Conservation (phyloP, 208 protist species). For the Herpetomonas samuelpessoai region DNA sequence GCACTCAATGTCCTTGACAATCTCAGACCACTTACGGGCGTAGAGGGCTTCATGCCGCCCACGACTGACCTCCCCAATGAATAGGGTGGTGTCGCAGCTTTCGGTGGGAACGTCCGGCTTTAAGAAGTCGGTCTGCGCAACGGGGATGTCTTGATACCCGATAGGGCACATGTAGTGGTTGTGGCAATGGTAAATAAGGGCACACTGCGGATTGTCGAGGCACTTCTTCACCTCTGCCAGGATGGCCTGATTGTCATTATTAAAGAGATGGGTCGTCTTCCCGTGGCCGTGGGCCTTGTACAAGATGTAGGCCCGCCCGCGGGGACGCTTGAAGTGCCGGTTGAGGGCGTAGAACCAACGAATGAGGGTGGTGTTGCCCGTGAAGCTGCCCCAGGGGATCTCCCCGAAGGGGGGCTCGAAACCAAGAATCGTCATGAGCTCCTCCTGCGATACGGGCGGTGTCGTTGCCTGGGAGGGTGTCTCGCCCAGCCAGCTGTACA, state of each 20-base stretch:
- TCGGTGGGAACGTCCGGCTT: slow-evolving; percentile 29
- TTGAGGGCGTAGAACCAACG: slow-evolving; percentile 91
- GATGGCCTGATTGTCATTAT: slow-evolving; percentile 45
- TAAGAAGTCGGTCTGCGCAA: slow-evolving; percentile 70
- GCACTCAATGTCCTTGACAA: slow-evolving; percentile 83
- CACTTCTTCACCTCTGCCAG: slow-evolving; percentile 64
- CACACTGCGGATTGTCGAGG: slow-evolving; percentile 65
- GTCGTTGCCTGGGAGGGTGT: slow-evolving; percentile 26
- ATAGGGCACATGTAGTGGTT: slow-evolving; percentile 94
- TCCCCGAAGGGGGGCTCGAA: slow-evolving; percentile 88
- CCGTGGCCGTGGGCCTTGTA: slow-evolving; percentile 80
- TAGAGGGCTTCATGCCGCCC: slow-evolving; percentile 85
- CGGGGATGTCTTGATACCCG: slow-evolving; percentile 87
- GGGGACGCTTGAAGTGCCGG: slow-evolving; percentile 51
- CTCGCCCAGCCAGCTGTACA: slow-evolving; percentile 85
- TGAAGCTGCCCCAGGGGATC: slow-evolving; percentile 90
- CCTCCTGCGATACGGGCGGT: slow-evolving; percentile 81
- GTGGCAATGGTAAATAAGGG: slow-evolving; percentile 92
- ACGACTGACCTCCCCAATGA: slow-evolving; percentile 89
- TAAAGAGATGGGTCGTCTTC: slow-evolving; percentile 55
- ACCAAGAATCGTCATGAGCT: slow-evolving; percentile 85
- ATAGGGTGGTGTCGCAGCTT: slow-evolving; percentile 77
- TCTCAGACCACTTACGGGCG: slow-evolving; percentile 74
- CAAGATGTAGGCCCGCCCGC: slow-evolving; percentile 65
- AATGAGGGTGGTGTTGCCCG: slow-evolving; percentile 88